Base-by-base conservation (phyloP, 805 yeast species). In the Candida orba region DNA sequence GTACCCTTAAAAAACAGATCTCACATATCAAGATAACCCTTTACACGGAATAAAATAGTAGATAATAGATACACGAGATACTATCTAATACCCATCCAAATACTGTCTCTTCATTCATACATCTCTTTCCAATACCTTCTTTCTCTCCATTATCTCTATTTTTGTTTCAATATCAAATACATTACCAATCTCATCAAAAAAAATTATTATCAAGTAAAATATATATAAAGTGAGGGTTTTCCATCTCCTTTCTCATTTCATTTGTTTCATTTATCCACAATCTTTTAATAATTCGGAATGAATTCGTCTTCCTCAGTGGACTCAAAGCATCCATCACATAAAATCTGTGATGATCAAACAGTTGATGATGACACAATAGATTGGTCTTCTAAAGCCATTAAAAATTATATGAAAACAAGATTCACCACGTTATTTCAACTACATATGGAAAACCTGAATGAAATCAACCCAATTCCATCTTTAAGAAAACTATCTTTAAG, bases 401-500 rank as follows among this genome's bases (percentile, higher is more conserved):
- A 33, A 14, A 39, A 36, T 15, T 56, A 52, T 37, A 39, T 43
- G 22, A 24, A 17, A 4, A 43, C 57, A 15, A 44, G 59, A 45
- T 35, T 54, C 40, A 43, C 52, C 14, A 41, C 59, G 4, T 45
- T 56, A 23, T 15, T 37, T 3, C 48, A 46, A 10, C 20, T 54
- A 4, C 58, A 52, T 37, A 50, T 53, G 18, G 52, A 48, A n/a
- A 43, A 49, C 25, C n/a, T 38, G 23, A 43, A 41, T n/a, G 49
- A 52, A 23, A 41, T 70, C 37, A 72, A 72, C 49, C 78, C 78
- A 2, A 56, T 73, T 32, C 62, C 65, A 9, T 65, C 66, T 3
- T 52, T 72, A 30, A 56, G 52, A 15, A 58, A 64, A 45, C 51
- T 72, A 48, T 59, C 58, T 9, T 43, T 50, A 3, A 58, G 54